Base-by-base conservation (phyloP, 768 basidiomycete species). In the Polyporus arcularius region DNA sequence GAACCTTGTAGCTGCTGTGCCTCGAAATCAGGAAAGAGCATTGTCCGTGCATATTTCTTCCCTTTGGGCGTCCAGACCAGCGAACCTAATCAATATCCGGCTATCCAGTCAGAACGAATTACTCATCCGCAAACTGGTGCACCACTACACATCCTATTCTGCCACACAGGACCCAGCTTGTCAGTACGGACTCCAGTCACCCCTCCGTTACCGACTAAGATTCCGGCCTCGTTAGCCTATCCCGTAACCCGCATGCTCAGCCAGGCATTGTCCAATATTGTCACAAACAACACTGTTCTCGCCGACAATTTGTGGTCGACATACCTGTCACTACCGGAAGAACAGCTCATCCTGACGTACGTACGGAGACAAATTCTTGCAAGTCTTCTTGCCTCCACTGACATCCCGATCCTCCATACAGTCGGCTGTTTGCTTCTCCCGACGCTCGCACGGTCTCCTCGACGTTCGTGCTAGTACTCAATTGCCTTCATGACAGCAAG, bases 251-350 rank as follows among this genome's bases (percentile, higher is more conserved):
- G 90, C 15, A 80, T 91, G 59, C 75, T 92, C 31, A 79, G 87
- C 2, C 94, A 97, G 71, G 76, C 90, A 4, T 79, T 96, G 31
- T 90, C 93, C 18, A 97, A 97, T 71, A 78, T 94, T 26, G 82
- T 96, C 35, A 93, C 95, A 2, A 80, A 82, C 8, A 91, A 94
- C 61, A 82, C 87, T 43, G 65, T 62, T 8, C 79, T 88, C 47
- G 78, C 82, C 62, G 70, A 77, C n/a, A 78, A 70, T 21, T 73
- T 89, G 35, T 93, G 89, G 90, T 78, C 79, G 39, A 79, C 75
- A 1, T 88, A 88, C 66, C 75, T 92, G 70, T 80, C 78, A 55
- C 78, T 90, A 4, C 82, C 88, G 1, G 91, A 92, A 67, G 86
- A 90, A 62, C 80, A 88, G 70, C 82, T 85, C 49, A 78, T 96